Evolutionary conservation across 1,284 basidiomycete genomes (phyloP).

Genomic region (Fomitopsis pinicola): DNA sequence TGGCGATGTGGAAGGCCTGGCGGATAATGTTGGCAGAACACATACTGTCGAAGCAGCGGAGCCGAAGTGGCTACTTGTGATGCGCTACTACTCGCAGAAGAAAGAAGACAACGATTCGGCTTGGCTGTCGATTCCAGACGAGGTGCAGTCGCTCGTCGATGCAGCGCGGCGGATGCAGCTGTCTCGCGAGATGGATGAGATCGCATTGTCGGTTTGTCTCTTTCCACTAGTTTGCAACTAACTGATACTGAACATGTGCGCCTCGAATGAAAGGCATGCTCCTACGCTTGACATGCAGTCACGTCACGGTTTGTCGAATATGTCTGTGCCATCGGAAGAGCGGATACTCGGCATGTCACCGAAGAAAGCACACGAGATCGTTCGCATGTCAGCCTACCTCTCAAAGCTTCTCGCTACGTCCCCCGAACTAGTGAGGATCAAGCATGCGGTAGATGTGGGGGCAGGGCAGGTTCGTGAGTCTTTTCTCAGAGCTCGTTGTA

Average conservation of each 20-base stretch:
- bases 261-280: neutral
- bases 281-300: neutral
- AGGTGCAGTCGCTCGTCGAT: constrained; percentile 9
- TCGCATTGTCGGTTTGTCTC: neutral
- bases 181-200: constrained; percentile 8
- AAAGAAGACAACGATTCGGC: neutral
- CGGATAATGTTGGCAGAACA: neutral
- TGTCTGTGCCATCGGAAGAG: neutral
- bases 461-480: constrained; percentile 44
- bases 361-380: constrained; percentile 52
- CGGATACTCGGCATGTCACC: constrained; percentile 41
- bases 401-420: constrained; percentile 20
- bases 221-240: neutral
- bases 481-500: neutral
- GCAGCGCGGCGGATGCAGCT: constrained; percentile 17
- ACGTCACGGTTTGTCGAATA: neutral
- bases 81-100: constrained; percentile 19
- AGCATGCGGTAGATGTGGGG: constrained; percentile 46
- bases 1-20: neutral
- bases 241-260: neutral
- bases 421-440: constrained; percentile 13
- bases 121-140: constrained; percentile 6
- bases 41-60: neutral
- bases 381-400: constrained; percentile 40
- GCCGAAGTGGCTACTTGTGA: constrained; percentile 15